Percentiles rank a stretch among this genome's conserved stretches.
These are phyloP conservation scores for Aspergillus spinulosporus DNA, from an alignment of 2,329 filamentous ascomycete genomes.

Conservation along the genomic window DNA sequence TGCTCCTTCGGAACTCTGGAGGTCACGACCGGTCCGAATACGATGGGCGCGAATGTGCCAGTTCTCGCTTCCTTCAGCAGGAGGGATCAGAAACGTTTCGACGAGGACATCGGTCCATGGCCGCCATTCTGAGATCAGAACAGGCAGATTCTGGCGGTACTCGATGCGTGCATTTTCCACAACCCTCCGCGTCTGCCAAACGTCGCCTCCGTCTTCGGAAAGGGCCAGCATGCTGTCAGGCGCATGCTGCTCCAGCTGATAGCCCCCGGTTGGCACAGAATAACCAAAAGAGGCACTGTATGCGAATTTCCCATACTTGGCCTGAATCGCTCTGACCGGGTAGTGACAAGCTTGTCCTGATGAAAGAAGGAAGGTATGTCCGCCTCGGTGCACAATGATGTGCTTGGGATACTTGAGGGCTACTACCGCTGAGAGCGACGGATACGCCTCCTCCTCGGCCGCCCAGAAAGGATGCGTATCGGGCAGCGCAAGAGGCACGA, in stretches of 20 bases:
- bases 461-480: constrained; percentile 74
- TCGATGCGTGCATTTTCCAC: constrained; percentile 66
- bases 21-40: constrained; percentile 50
- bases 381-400: constrained; percentile 69
- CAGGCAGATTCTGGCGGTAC: constrained; percentile 53
- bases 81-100: constrained; percentile 40
- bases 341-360: constrained; percentile 81
- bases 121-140: constrained; percentile 69
- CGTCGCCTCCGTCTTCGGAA: constrained; percentile 74
- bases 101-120: constrained; percentile 63
- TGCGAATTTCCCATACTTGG: constrained; percentile 77
- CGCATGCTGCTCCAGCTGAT: constrained; percentile 74
- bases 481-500: constrained; percentile 70
- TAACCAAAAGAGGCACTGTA: constrained; percentile 76
- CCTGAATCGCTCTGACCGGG: constrained; percentile 76
- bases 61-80: constrained; percentile 34
- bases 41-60: constrained; percentile 44
- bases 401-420: constrained; percentile 68
- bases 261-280: constrained; percentile 72
- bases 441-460: constrained; percentile 63
- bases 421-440: constrained; percentile 61
- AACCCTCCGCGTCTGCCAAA: constrained; percentile 73
- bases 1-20: constrained; percentile 72
- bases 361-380: constrained; percentile 72
- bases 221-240: constrained; percentile 74